Percentiles rank a stretch among this genome's conserved stretches.
Evolutionary conservation across 2,329 filamentous ascomycete species (phyloP).

Genomic region (Ceratocystis lukuohia): DNA sequence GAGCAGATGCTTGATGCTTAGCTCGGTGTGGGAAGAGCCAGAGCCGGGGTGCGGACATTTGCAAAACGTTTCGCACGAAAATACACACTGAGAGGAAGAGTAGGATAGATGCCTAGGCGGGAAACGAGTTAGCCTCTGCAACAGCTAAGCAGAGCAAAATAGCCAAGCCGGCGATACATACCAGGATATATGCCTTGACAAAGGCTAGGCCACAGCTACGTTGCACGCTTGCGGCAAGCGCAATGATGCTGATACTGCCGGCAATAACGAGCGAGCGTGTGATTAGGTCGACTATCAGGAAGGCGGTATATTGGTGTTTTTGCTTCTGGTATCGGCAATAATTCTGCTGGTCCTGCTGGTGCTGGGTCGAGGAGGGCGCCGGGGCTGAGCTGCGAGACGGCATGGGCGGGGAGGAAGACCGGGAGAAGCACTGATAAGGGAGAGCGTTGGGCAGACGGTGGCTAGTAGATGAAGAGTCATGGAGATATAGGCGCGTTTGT

Average conservation of each 20-base stretch:
- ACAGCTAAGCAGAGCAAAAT: neutral
- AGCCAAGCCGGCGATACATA: conserved; percentile 1
- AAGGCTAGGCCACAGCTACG: conserved; percentile 5
- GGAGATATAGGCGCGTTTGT: neutral
- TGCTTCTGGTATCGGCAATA: too few relatives aligned
- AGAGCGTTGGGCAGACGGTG: neutral
- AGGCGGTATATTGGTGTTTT: neutral
- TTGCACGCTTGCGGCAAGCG: conserved; percentile 3
- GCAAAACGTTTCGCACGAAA: neutral
- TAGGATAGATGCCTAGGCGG: neutral
- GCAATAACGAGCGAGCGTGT: conserved; percentile 11
- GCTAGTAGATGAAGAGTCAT: neutral
- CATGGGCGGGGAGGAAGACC: neutral
- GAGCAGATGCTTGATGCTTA: neutral
- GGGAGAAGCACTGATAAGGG: neutral
- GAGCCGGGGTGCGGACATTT: neutral
- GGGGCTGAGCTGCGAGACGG: neutral
- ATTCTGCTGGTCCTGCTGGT: neutral
- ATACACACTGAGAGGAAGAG: neutral
- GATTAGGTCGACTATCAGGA: conserved; percentile 10
- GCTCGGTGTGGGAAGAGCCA: neutral
- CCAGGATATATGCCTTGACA: conserved; percentile 9
- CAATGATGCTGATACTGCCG: conserved; percentile 4
- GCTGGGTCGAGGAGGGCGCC: neutral
- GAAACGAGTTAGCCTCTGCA: neutral